Evolutionary conservation across 202 grass and related monocot genomes (phyloP), one percentile per base, ranked within the genome.

Genomic region (Digitaria exilis): DNA sequence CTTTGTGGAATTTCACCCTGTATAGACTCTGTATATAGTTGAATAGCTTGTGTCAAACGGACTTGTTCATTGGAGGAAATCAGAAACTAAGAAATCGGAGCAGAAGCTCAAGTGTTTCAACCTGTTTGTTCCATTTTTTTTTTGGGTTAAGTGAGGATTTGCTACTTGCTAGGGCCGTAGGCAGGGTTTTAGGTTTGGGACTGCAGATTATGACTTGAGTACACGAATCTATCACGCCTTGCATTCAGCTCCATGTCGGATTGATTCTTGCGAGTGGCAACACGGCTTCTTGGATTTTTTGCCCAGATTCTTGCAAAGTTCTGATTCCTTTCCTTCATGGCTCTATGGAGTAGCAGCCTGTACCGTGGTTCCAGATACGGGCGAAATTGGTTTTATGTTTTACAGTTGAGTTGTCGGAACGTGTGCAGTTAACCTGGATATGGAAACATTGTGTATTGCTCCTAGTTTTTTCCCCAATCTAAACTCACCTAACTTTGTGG

Each of bases 1-100:
- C 75, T 30, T 46, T 69, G 74, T 18, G 43, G 60, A 90, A 84
- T 55, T 70, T 74, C 69, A 80, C 76, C 11, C 18, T 87, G 84
- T 80, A 79, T 32, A 87, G 51, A 80, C 61, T 86, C 17, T 83
- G 68, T 83, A 75, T 82, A 86, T 75, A 90, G 78, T 44, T 22
- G 51, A 83, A 65, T 79, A 79, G 59, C 7, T 44, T 79, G 43
- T 83, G 28, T 67, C 17, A 62, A 63, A 74, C 7, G 29, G 50
- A 69, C 18, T 44, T 65, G 37, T 60, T 65, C 1, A 81, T 73
- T 1, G 54, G 64, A 58, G 65, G 54, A 81, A 39, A 57, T 22
- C 2, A 55, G 52, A 25, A 12, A 58, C 9, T 78, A 72, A 70
- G 5, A 32, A 73, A 51, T 39, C 66, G 68, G 50, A 61, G 66